Base-by-base conservation (phyloP, 2,329 filamentous ascomycete genomes). In the Colletotrichum sp. region DNA sequence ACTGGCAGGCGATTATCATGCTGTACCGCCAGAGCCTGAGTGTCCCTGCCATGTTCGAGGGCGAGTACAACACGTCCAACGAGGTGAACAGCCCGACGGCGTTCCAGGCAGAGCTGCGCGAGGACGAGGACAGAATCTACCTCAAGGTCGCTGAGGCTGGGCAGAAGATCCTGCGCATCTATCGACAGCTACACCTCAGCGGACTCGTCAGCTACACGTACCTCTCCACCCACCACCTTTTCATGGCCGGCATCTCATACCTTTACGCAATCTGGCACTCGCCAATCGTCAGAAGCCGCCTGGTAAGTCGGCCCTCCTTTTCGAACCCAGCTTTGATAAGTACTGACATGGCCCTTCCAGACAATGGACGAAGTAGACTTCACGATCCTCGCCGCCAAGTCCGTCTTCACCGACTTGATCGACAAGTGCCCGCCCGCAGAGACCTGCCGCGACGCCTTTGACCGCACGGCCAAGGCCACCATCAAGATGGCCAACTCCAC, bases 231-330 rank as follows among this genome's bases (percentile, higher is more conserved):
- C 96, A 98, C 82, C 96, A 98, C 84, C 89, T 98, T 8, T 98
- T 98, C 86, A 98, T 98, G 94, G 96, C 96, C 32, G 96, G 96
- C 85, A 93, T 98, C 74, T 98, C 96, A 28, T 98, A 98, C 83
- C 89, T 98, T 3, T 98, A 98, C 84, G 96, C 97, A 24, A 97
- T 98, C 73, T 98, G 96, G 96, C 96, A 98, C 84, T 98, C 96
- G 13, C 92, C 95, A 7, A 90, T 95, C 69, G 96, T 98, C 65
- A 92, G 96, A 80, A 96, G 94, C 82, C 92, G 95, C 72, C 87
- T 98, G 84, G 95, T 96, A 90, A 86, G 94, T 88, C n/a, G 34
- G 48, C 26, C 59, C 10, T 18, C 30, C 58, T 34, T 4, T 4
- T 7, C 9, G 13, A 34, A 32, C 24, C 59, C 30, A 36, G 26